These are phyloP conservation scores for Fraxinus velutina DNA, from an alignment of 305 asterid species.

Conservation along the genomic window DNA sequence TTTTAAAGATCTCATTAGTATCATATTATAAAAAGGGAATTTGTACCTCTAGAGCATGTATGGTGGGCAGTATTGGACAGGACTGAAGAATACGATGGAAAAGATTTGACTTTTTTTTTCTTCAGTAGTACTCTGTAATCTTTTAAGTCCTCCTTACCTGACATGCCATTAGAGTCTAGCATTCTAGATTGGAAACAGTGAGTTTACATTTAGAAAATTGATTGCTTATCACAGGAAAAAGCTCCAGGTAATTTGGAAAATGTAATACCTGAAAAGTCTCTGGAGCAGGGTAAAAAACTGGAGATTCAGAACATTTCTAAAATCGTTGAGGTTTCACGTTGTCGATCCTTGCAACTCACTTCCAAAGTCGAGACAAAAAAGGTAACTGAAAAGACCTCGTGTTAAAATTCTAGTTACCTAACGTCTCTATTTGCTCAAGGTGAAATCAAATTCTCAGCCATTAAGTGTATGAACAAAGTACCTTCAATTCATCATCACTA, in stretches of 20 bases:
- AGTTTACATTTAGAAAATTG: neutral
- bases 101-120: neutral
- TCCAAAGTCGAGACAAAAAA: conserved; percentile 37
- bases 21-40: neutral
- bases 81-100: neutral
- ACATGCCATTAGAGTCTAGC: neutral
- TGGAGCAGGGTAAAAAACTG: conserved; percentile 25
- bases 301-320: conserved; percentile 40
- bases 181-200: neutral
- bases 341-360: conserved; percentile 47
- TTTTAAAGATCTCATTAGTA: neutral
- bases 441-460: neutral
- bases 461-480: neutral
- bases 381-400: conserved; percentile 32
- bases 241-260: conserved; percentile 21
- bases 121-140: neutral
- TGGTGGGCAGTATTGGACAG: neutral
- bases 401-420: neutral
- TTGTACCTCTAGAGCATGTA: neutral
- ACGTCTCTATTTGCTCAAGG: neutral
- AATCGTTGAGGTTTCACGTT: conserved; percentile 52
- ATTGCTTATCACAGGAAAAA: conserved; percentile 33
- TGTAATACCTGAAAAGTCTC: conserved; percentile 20
- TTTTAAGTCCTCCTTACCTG: neutral
- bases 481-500: neutral